Conservation (phyloP, 2,329 filamentous ascomycete species). For the Ilyonectria mors-panacis region DNA sequence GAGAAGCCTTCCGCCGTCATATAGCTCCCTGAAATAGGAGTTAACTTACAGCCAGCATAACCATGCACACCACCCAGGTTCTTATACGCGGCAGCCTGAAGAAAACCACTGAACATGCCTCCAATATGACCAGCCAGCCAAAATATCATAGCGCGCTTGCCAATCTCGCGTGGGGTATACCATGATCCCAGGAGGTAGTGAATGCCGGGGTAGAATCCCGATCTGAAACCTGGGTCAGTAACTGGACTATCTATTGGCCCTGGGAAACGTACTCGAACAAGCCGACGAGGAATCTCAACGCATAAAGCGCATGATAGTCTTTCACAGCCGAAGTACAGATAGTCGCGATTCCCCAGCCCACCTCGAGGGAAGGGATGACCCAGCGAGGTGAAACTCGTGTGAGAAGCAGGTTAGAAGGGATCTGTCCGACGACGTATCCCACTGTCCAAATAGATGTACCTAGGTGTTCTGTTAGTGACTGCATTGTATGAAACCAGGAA, state of each 20-base stretch:
- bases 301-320: constrained; percentile 30
- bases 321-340: constrained; percentile 34
- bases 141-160: constrained; percentile 41
- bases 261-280: constrained; percentile 33
- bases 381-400: constrained; percentile 35
- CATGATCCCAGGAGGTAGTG: constrained; percentile 42
- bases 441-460: constrained; percentile 37
- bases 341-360: constrained; percentile 37
- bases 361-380: constrained; percentile 37
- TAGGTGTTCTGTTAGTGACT: not conserved
- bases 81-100: constrained; percentile 36
- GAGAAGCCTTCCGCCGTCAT: not conserved
- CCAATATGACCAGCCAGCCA: constrained; percentile 38
- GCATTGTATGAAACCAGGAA: too few relatives aligned
- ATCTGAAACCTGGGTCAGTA: constrained; percentile 17
- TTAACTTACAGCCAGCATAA: constrained; percentile 33
- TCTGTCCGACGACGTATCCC: constrained; percentile 38
- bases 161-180: constrained; percentile 42
- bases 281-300: constrained; percentile 32
- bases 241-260: not conserved
- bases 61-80: constrained; percentile 35
- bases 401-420: constrained; percentile 33
- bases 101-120: constrained; percentile 35
- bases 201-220: constrained; percentile 37
- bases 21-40: not conserved